These are phyloP conservation scores for Salisapilia sapeloensis DNA, from an alignment of 352 stramenopile species.

Conservation along the genomic window DNA sequence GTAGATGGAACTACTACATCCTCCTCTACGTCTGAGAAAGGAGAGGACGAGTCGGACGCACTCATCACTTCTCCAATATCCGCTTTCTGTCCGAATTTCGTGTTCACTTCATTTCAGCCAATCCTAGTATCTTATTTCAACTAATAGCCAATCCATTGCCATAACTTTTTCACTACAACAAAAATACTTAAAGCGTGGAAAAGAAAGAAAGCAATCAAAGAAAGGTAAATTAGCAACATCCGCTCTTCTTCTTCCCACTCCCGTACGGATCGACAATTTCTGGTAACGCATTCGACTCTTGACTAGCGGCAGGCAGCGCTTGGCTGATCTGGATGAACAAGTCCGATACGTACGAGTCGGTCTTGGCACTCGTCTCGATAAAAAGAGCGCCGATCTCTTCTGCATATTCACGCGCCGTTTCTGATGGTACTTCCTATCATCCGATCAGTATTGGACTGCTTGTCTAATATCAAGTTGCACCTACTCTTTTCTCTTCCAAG, in stretches of 20 bases:
- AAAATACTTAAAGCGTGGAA: too few species aligned
- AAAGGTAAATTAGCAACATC: constrained; percentile 42
- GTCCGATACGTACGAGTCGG: constrained; percentile 86
- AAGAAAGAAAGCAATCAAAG: constrained; percentile 1
- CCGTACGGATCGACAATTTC: constrained; percentile 79
- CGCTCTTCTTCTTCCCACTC: constrained; percentile 66
- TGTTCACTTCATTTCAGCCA: too few species aligned
- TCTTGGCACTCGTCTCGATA: constrained; percentile 89
- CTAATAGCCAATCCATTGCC: too few species aligned
- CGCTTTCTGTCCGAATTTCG: too few species aligned
- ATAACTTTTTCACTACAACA: too few species aligned
- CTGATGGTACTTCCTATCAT: constrained; percentile 66
- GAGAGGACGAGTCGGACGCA: too few species aligned
- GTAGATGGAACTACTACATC: too few species aligned
- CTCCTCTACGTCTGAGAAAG: too few species aligned
- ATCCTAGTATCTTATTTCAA: too few species aligned
- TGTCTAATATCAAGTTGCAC: constrained; percentile 1
- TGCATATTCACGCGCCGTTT: constrained; percentile 78
- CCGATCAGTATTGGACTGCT: not conserved
- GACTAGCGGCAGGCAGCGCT: constrained; percentile 44
- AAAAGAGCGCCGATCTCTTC: constrained; percentile 88
- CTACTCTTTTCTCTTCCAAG: constrained; percentile 69
- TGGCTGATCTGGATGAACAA: constrained; percentile 88
- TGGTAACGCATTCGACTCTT: constrained; percentile 64
- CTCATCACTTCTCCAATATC: too few species aligned